Evolutionary conservation across 108 stramenopile genomes (phyloP).

Genomic region (Pseudonitzschia delicatissima): DNA sequence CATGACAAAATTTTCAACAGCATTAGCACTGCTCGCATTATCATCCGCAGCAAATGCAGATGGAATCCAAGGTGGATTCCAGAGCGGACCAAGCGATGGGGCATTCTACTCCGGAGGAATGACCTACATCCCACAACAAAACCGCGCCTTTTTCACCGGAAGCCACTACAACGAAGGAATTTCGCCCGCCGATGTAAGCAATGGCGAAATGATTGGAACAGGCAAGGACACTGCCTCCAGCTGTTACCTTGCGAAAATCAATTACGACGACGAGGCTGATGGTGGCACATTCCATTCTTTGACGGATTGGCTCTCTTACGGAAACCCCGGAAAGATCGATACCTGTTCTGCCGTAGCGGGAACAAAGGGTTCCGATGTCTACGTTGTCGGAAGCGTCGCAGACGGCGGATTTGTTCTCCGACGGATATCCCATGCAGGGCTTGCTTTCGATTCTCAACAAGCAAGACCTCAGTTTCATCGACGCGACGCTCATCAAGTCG

Average conservation of each 20-base stretch:
- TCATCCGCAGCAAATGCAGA: neutral
- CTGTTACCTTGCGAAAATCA: neutral
- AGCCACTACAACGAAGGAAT: constrained; percentile 1
- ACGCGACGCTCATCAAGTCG: constrained; percentile 5
- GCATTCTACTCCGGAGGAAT: constrained; percentile 10
- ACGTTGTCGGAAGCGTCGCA: constrained; percentile 8
- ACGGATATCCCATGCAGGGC: neutral
- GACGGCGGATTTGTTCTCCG: neutral
- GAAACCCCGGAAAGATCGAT: constrained; percentile 6
- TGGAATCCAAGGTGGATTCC: neutral
- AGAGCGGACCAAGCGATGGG: neutral
- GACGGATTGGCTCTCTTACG: neutral
- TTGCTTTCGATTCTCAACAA: neutral
- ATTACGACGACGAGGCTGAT: neutral
- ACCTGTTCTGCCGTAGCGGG: neutral
- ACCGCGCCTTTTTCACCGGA: neutral
- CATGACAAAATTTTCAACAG: neutral
- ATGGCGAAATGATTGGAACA: neutral
- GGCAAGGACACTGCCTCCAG: neutral
- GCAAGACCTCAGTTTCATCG: neutral
- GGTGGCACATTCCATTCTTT: neutral
- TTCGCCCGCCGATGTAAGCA: neutral
- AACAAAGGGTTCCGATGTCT: neutral
- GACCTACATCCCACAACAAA: neutral
- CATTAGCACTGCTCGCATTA: neutral